These are phyloP conservation scores for Acanthamoeba culbertsoni DNA, from an alignment of 208 protist genomes.

Conservation along the genomic window DNA sequence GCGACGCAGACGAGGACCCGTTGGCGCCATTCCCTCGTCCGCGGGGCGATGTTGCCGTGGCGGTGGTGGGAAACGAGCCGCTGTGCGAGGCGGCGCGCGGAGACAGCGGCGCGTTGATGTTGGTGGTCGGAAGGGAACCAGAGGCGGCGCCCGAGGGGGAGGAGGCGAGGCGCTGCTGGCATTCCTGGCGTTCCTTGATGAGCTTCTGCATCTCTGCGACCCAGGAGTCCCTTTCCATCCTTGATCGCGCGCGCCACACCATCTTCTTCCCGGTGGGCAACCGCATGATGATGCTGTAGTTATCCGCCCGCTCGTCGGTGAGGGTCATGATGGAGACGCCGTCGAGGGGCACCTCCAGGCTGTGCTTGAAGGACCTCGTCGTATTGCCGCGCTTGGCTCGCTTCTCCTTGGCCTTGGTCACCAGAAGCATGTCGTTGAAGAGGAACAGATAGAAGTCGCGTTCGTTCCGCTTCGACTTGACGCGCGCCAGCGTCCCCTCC, in stretches of 20 bases:
- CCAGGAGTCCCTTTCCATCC: background rate
- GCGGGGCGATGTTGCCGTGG: too few relatives aligned
- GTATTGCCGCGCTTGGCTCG: background rate
- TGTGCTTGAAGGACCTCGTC: background rate
- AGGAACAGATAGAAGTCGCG: background rate
- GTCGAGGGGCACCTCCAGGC: background rate
- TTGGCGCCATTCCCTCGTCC: too few relatives aligned
- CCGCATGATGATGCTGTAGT: background rate
- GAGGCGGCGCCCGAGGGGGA: background rate
- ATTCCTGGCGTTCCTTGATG: background rate
- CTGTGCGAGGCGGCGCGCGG: background rate
- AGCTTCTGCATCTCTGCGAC: background rate
- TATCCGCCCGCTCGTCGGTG: background rate
- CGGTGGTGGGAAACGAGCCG: background rate
- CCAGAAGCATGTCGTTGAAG: slow-evolving; percentile 6
- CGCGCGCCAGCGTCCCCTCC: background rate
- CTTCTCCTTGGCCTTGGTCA: slow-evolving; percentile 23
- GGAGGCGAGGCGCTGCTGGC: background rate
- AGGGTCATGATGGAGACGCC: background rate
- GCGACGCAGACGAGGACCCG: background rate
- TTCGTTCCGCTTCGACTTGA: background rate
- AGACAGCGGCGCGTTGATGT: background rate
- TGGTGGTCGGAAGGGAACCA: background rate
- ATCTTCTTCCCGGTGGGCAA: background rate
- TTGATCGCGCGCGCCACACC: background rate